Percentiles rank a stretch among this genome's conserved stretches.
phyloP scores from a whole-genome alignment of 371 early-diverging fungal species.

The Circinella umbellata region DNA sequence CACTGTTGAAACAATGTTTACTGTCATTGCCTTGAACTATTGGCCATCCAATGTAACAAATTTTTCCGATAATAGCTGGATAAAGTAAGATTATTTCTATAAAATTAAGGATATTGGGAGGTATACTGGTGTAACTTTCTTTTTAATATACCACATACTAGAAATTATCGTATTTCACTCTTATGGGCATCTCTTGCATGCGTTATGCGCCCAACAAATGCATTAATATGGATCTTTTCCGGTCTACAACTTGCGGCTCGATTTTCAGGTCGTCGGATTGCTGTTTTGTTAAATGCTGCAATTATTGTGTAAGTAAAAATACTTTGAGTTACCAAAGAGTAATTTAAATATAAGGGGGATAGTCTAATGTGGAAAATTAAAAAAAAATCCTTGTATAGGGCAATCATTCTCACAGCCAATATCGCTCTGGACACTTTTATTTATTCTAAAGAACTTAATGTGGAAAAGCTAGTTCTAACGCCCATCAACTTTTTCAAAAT shows the following conservation, averaged over 20 bases:
- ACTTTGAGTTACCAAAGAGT: neutral
- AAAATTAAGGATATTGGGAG: no score
- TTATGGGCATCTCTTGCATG: constrained; percentile 77
- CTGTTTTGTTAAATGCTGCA: constrained; percentile 34
- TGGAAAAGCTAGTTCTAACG: constrained; percentile 54
- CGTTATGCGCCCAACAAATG: constrained; percentile 86
- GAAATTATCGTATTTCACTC: constrained; percentile 56
- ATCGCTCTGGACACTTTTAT: constrained; percentile 61
- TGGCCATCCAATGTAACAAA: constrained; percentile 61
- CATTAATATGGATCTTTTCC: constrained; percentile 79
- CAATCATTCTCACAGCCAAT: constrained; percentile 49
- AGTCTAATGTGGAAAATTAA: neutral
- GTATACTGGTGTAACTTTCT: no score
- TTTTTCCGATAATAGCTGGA: neutral
- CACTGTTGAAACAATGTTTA: constrained; percentile 69
- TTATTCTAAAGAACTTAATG: constrained; percentile 26
- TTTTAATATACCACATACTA: neutral
- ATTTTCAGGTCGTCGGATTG: constrained; percentile 14
- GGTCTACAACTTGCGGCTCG: constrained; percentile 57
- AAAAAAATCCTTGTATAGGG: neutral
- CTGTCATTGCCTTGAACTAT: constrained; percentile 70
- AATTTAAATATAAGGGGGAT: no score
- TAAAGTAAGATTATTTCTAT: neutral
- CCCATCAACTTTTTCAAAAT: constrained; percentile 77
- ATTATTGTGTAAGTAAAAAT: constrained; percentile 35